A percentile compares a stretch with the other conserved stretches of the same genome.
Conservation (phyloP, 1,284 basidiomycete genomes). For the Apiotrichum mycotoxinovorans region DNA sequence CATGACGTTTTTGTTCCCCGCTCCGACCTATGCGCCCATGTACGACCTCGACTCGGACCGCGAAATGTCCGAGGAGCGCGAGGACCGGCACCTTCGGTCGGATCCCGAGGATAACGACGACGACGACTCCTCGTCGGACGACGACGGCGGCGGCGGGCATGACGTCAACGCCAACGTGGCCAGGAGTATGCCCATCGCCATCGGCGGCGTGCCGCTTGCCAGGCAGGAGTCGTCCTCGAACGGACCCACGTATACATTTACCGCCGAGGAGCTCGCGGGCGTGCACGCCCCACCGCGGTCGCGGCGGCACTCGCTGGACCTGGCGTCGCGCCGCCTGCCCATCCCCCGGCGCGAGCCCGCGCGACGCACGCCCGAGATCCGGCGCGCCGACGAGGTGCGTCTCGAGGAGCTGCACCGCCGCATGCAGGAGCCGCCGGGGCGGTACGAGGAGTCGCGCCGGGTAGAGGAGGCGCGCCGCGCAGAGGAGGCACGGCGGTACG, state of each 20-base stretch:
- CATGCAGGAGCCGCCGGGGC: too few species aligned
- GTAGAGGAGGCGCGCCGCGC: too few species aligned
- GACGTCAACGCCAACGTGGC: neutral
- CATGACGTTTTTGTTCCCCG: neutral
- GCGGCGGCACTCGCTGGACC: neutral
- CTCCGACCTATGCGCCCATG: neutral
- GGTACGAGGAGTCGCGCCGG: too few species aligned
- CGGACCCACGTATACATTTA: slow-evolving; percentile 2
- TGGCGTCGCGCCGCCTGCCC: too few species aligned
- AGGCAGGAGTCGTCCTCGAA: neutral
- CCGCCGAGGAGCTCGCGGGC: neutral
- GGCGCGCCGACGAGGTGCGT: too few species aligned
- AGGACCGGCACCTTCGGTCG: too few species aligned
- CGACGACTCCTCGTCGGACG: neutral
- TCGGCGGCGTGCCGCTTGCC: neutral
- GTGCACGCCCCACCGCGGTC: neutral
- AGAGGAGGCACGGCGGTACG: too few species aligned
- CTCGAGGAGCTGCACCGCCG: too few species aligned
- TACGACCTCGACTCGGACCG: too few species aligned
- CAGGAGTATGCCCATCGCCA: neutral
- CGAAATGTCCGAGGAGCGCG: too few species aligned
- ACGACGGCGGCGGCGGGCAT: neutral
- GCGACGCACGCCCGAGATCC: neutral
- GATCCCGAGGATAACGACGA: neutral
- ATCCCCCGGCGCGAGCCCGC: neutral